A percentile compares a stretch with the other conserved stretches of the same genome.
Evolutionary conservation across 2,329 filamentous ascomycete species (phyloP).

Genomic region (Chalaropsis thielavioides): DNA sequence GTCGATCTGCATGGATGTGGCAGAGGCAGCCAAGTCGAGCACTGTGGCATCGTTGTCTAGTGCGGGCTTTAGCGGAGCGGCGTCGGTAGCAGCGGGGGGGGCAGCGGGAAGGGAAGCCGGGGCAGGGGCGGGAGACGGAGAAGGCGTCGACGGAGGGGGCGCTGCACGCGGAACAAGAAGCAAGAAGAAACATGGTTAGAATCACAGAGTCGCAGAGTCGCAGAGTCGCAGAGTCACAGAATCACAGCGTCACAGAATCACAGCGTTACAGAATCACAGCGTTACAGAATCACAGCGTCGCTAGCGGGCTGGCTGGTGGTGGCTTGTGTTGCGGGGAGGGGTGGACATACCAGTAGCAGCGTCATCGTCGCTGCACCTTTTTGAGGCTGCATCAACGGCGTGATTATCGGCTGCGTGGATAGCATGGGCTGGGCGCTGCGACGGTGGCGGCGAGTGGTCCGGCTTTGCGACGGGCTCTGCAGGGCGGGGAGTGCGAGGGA

Average conservation of each 20-base stretch:
- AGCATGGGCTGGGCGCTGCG: background rate
- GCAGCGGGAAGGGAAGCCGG: background rate
- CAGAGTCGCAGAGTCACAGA: too few relatives aligned
- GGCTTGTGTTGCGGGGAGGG: background rate
- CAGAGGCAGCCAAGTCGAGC: constrained; percentile 3
- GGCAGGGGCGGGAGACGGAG: background rate
- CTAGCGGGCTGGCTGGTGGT: too few relatives aligned
- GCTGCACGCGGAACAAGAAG: background rate
- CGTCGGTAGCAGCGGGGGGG: background rate
- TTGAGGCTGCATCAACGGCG: background rate
- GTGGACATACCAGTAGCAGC: background rate
- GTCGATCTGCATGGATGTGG: constrained; percentile 3
- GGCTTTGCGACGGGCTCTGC: background rate
- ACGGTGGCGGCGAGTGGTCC: background rate
- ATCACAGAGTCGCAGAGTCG: too few relatives aligned
- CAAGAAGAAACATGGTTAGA: background rate
- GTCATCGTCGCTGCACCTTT: background rate
- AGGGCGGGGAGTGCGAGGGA: background rate
- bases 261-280: too few relatives aligned
- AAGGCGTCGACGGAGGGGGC: background rate
- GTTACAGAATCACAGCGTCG: too few relatives aligned
- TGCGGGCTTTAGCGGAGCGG: background rate
- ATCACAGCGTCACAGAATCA: too few relatives aligned
- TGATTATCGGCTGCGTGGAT: background rate
- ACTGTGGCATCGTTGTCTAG: background rate